phyloP scores from a whole-genome alignment of 805 yeast genomes.

The Zygotorulaspora danielsina region DNA sequence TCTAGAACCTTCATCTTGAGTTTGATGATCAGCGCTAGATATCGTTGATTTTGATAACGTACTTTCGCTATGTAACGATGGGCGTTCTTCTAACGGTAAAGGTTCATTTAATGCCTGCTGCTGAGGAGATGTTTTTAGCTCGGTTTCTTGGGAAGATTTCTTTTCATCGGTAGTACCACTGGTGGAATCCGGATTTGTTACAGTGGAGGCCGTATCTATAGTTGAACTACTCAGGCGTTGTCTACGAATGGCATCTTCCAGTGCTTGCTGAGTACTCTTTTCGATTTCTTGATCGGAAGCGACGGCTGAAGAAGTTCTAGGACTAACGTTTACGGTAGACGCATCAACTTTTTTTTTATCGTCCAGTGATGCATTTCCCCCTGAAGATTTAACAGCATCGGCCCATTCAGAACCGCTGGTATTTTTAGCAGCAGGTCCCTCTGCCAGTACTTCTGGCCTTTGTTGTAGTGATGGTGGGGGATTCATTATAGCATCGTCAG shows the following conservation, averaged over 20 bases:
- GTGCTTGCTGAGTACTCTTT: slow-evolving; percentile 2
- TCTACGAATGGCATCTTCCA: neutral
- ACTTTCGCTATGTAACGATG: neutral
- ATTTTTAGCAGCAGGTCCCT: neutral
- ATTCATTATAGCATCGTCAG: neutral
- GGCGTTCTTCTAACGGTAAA: neutral
- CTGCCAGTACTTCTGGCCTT: neutral
- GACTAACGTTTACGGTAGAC: neutral
- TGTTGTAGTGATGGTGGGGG: neutral
- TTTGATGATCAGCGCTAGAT: neutral
- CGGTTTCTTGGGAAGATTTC: neutral
- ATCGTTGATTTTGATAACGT: slow-evolving; percentile 1
- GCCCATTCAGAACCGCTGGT: neutral
- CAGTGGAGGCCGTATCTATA: slow-evolving; percentile 8
- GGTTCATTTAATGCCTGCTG: neutral
- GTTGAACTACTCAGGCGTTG: slow-evolving; percentile 2
- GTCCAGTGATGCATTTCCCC: neutral
- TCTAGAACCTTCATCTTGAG: neutral
- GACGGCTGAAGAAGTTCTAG: neutral
- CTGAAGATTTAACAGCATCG: neutral
- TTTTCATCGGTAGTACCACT: neutral
- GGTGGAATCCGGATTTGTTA: neutral
- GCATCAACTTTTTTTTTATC: neutral
- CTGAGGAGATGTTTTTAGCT: neutral
- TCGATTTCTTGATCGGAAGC: neutral